Conservation (phyloP, 495 filamentous ascomycete species). For the Aspergillus bridgeri region DNA sequence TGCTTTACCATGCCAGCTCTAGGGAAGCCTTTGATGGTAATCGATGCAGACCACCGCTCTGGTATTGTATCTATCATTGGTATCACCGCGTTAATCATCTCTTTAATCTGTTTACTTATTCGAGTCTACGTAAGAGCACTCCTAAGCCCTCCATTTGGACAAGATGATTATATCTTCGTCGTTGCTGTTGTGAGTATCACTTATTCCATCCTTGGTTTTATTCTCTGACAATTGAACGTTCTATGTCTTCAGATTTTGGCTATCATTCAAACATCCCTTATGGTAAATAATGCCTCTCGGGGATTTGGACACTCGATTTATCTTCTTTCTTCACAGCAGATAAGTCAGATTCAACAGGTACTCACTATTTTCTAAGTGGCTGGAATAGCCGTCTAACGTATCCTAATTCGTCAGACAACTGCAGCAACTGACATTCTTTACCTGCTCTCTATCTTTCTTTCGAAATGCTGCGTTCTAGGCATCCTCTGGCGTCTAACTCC, state of each 20-base stretch:
- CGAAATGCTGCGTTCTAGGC: slow-evolving; percentile 1
- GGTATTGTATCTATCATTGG: slow-evolving; percentile 1
- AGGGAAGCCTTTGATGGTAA: slow-evolving; percentile 1
- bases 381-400: too few relatives aligned
- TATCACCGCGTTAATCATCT: neutral
- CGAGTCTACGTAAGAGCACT: slow-evolving; percentile 1
- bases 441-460: slow-evolving; percentile 1
- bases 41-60: neutral
- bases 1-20: neutral
- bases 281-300: neutral
- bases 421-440: neutral
- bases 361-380: too few relatives aligned
- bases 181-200: neutral
- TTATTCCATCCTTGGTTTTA: neutral
- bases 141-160: slow-evolving; percentile 1
- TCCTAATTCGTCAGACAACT: neutral
- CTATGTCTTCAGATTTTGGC: neutral
- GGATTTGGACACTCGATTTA: slow-evolving; percentile 1
- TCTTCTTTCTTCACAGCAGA: neutral
- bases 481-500: neutral
- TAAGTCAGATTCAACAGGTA: too few relatives aligned
- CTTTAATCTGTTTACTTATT: neutral
- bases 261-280: neutral
- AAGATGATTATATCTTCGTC: neutral
- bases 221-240: too few relatives aligned